These are phyloP conservation scores for Gynostemma pentaphyllum DNA, from an alignment of 306 rosid species.

Conservation along the genomic window DNA sequence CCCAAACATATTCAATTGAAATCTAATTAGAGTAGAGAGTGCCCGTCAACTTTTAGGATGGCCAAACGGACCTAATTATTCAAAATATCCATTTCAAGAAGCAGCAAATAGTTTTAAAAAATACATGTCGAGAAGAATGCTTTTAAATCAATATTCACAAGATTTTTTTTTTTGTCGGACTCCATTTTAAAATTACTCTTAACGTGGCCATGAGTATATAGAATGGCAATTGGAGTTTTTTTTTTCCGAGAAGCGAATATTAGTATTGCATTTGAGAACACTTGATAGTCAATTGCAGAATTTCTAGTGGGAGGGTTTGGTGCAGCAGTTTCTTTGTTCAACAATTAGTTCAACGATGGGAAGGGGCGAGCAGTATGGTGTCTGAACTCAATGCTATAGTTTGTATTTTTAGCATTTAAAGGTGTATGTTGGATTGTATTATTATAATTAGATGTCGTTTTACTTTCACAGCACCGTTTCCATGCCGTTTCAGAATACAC, in stretches of 20 bases:
- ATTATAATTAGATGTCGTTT: background rate
- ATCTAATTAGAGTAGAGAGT: background rate
- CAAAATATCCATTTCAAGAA: no score
- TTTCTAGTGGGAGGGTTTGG: background rate
- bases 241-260: background rate
- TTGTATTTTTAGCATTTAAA: background rate
- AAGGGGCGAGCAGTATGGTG: background rate
- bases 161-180: no score
- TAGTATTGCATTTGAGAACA: background rate
- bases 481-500: background rate
- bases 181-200: background rate
- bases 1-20: background rate
- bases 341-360: background rate
- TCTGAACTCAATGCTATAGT: background rate
- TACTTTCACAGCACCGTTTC: background rate
- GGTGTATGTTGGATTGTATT: background rate
- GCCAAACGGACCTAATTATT: no score
- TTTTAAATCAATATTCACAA: no score
- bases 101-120: no score
- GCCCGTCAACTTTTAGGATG: no score
- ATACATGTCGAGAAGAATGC: no score
- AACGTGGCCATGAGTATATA: background rate
- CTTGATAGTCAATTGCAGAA: background rate
- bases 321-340: background rate
- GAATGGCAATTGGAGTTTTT: background rate